Conservation (phyloP, 345 rosid species). For the Aquilaria malaccensis region DNA sequence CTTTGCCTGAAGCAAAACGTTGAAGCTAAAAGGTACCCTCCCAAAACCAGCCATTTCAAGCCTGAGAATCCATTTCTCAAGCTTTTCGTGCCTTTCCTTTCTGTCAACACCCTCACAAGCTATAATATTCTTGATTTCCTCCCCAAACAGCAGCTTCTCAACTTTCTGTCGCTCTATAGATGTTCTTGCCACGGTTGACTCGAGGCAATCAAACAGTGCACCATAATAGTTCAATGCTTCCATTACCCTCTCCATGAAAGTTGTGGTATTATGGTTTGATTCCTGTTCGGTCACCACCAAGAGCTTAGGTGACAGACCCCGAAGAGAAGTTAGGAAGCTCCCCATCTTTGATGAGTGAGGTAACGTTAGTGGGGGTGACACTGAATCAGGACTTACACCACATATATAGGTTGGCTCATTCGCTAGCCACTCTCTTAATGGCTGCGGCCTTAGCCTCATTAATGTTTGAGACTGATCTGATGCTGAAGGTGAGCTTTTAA, state of each 20-base stretch:
- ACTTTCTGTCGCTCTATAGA: slow-evolving; percentile 51
- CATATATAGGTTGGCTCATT: slow-evolving; percentile 31
- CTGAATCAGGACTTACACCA: slow-evolving; percentile 41
- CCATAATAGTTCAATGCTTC: slow-evolving; percentile 62
- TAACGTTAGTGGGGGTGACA: slow-evolving; percentile 31
- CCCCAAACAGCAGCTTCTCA: slow-evolving; percentile 66
- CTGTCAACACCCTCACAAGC: slow-evolving; percentile 63
- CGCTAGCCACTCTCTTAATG: slow-evolving; percentile 74
- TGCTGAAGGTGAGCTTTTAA: slow-evolving; percentile 31
- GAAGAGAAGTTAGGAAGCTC: slow-evolving; percentile 40
- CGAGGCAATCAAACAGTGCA: slow-evolving; percentile 63
- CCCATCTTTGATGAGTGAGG: slow-evolving; percentile 38
- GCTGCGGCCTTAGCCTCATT: slow-evolving; percentile 33
- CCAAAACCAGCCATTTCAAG: slow-evolving; percentile 58
- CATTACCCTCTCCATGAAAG: slow-evolving; percentile 48
- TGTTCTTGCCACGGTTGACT: slow-evolving; percentile 46
- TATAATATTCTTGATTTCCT: slow-evolving; percentile 66
- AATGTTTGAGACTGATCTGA: slow-evolving; percentile 25
- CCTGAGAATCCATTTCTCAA: slow-evolving; percentile 62
- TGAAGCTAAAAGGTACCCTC: slow-evolving; percentile 51
- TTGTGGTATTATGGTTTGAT: slow-evolving; percentile 42
- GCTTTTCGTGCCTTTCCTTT: slow-evolving; percentile 65
- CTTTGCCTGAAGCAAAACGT: slow-evolving; percentile 55
- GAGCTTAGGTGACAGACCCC: slow-evolving; percentile 57
- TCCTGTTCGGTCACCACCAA: slow-evolving; percentile 69